These are phyloP conservation scores for Conringia planisiliqua DNA, from an alignment of 345 rosid genomes.

Conservation along the genomic window DNA sequence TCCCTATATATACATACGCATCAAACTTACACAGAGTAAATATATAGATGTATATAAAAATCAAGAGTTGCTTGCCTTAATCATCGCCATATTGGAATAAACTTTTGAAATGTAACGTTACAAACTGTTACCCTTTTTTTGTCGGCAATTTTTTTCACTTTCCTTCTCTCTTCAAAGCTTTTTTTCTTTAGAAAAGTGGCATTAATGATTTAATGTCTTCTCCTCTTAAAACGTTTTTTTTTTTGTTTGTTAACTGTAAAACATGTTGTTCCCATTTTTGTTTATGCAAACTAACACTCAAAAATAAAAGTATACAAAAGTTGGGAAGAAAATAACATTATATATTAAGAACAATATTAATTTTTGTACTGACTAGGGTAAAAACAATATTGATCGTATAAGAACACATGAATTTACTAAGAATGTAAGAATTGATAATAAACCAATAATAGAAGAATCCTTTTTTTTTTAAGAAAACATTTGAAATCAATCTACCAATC, in stretches of 20 bases:
- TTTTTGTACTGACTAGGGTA: no score
- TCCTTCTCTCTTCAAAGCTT: not conserved
- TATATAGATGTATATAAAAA: not conserved
- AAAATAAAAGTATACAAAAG: not conserved
- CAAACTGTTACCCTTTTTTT: not conserved
- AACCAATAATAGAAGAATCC: no score
- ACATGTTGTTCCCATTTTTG: not conserved
- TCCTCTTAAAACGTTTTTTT: not conserved
- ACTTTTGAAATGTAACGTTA: slow-evolving; percentile 6
- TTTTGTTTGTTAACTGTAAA: not conserved
- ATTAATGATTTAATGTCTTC: not conserved
- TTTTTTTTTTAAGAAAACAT: no score
- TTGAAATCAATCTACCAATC: not conserved
- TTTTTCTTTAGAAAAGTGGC: not conserved
- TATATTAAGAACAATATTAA: no score
- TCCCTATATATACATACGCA: not conserved
- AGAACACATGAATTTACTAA: no score
- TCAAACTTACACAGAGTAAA: not conserved
- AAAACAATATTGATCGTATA: no score
- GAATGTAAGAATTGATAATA: no score
- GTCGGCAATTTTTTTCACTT: not conserved
- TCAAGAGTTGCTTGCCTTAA: not conserved
- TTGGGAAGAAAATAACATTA: no score
- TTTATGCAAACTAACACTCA: not conserved
- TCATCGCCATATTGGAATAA: not conserved